Conservation (phyloP, 345 rosid species). For the Syzygium jambos region DNA sequence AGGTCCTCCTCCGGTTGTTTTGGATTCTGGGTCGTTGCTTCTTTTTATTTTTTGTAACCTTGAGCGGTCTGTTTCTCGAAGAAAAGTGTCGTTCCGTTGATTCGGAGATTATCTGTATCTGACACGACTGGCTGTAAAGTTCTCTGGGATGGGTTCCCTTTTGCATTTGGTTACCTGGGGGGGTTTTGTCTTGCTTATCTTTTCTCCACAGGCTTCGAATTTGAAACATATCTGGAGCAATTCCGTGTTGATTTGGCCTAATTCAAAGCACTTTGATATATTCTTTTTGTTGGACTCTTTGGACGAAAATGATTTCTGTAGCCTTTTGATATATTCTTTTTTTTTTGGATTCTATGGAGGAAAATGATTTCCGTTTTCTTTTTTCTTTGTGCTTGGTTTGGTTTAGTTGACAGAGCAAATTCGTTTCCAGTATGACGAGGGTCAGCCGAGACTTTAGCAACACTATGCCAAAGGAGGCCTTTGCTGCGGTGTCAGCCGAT, state of each 20-base stretch:
- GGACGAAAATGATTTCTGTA: background rate
- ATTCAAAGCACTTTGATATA: background rate
- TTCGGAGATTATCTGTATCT: background rate
- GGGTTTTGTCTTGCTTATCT: background rate
- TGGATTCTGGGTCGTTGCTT: background rate
- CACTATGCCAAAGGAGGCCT: slow-evolving; percentile 55
- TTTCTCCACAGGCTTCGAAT: background rate
- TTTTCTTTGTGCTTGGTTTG: background rate
- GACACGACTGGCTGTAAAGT: background rate
- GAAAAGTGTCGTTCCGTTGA: background rate
- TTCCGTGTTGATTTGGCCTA: background rate
- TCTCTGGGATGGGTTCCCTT: background rate
- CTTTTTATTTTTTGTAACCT: background rate
- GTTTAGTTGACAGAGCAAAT: background rate
- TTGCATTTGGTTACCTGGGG: background rate
- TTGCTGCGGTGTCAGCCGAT: slow-evolving; percentile 73
- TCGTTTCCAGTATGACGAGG: slow-evolving; percentile 54
- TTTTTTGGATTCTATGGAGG: background rate
- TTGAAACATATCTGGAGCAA: background rate
- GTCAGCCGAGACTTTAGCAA: slow-evolving; percentile 56
- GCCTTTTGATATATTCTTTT: background rate
- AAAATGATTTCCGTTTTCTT: background rate
- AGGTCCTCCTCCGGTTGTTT: background rate
- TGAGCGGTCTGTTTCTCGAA: background rate
- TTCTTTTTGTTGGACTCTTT: background rate